A percentile compares a stretch with the other conserved stretches of the same genome.
Evolutionary conservation across 495 filamentous ascomycete genomes (phyloP).

Genomic region (Parathielavia appendiculata): DNA sequence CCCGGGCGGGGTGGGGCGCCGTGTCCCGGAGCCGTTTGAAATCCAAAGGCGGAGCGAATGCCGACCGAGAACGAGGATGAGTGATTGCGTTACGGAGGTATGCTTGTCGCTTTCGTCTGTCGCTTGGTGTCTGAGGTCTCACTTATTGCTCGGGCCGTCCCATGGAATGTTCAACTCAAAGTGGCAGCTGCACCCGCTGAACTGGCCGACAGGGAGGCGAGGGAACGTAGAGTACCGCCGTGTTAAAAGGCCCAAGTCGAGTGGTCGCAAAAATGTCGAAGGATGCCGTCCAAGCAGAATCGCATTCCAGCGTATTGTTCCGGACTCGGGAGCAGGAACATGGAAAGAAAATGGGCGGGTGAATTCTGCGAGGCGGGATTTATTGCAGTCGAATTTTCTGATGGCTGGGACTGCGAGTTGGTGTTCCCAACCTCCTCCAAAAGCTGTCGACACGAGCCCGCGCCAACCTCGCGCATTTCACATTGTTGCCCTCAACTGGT

Average conservation of each 20-base stretch:
- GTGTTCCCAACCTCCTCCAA: slow-evolving; percentile 32
- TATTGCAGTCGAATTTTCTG: slow-evolving; percentile 19
- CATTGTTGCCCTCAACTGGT: background rate
- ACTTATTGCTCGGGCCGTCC: slow-evolving; percentile 3
- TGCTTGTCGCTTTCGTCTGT: background rate
- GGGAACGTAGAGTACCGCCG: background rate
- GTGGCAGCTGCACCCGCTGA: background rate
- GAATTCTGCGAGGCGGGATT: slow-evolving; percentile 19
- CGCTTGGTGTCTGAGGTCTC: background rate
- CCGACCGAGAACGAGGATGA: background rate
- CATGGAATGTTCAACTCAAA: slow-evolving; percentile 2
- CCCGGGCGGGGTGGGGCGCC: background rate
- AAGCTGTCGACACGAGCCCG: slow-evolving; percentile 13
- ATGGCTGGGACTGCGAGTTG: slow-evolving; percentile 15
- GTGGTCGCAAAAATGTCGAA: background rate
- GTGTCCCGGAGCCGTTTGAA: background rate
- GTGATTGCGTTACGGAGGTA: background rate
- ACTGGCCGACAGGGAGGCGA: background rate
- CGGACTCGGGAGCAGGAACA: slow-evolving; percentile 4
- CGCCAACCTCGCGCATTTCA: slow-evolving; percentile 32
- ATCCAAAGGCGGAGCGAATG: background rate
- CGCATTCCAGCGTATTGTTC: slow-evolving; percentile 8
- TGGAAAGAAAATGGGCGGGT: slow-evolving; percentile 10
- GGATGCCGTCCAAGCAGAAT: background rate
- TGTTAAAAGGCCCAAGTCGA: background rate